Evolutionary conservation across 495 filamentous ascomycete species (phyloP).

Genomic region (Penicillium lividum): DNA sequence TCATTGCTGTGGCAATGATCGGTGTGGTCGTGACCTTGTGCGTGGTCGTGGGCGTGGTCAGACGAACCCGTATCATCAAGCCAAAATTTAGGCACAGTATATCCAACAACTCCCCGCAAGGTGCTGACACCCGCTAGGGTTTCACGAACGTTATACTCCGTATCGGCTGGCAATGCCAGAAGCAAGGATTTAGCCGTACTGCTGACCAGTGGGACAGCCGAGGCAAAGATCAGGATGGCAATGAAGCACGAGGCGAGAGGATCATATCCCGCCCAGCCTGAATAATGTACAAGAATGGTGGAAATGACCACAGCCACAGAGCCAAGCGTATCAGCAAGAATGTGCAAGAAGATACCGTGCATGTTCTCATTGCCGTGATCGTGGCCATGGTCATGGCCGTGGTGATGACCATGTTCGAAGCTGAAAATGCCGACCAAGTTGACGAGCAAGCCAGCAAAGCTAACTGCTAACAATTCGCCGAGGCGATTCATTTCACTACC

Average conservation of each 20-base stretch:
- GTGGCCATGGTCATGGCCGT: conserved; percentile 67
- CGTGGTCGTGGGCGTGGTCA: conserved; percentile 30
- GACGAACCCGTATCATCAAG: conserved; percentile 65
- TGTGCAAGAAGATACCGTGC: conserved; percentile 97
- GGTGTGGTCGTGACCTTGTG: conserved; percentile 29
- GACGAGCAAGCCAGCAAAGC: conserved; percentile 77
- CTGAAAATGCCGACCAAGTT: conserved; percentile 91
- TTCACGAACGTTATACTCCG: conserved; percentile 86
- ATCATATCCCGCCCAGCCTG: conserved; percentile 92
- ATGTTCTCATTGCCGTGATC: conserved; percentile 93
- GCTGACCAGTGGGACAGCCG: conserved; percentile 83
- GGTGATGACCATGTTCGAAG: conserved; percentile 69
- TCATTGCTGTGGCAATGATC: background rate
- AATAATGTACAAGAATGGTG: conserved; percentile 81
- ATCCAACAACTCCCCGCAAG: conserved; percentile 80
- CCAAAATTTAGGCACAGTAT: conserved; percentile 92
- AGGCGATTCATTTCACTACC: conserved; percentile 81
- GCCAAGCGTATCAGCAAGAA: conserved; percentile 91
- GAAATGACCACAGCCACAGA: conserved; percentile 94
- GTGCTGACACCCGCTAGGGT: conserved; percentile 80
- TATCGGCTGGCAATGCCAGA: conserved; percentile 78
- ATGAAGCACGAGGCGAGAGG: conserved; percentile 93
- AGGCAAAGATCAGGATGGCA: conserved; percentile 85
- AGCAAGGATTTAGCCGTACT: conserved; percentile 79
- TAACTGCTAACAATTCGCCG: conserved; percentile 84